A percentile compares a stretch with the other conserved stretches of the same genome.
Evolutionary conservation across 768 basidiomycete species (phyloP).

Genomic region (Lentinula detonsa): DNA sequence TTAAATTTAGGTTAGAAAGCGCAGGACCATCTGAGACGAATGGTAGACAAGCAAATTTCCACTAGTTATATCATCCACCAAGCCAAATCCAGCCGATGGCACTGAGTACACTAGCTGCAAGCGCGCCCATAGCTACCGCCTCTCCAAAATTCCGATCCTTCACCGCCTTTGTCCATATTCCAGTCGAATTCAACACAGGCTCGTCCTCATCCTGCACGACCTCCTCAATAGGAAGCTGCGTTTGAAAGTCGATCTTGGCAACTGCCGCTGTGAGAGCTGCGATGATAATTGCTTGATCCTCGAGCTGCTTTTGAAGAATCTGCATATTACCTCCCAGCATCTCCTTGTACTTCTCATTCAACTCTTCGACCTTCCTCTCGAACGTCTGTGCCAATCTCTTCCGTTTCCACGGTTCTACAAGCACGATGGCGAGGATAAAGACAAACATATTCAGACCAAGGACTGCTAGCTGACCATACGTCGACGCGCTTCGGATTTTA

Average conservation of each 20-base stretch:
- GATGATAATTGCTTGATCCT: constrained; percentile 35
- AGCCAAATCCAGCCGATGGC: constrained; percentile 8
- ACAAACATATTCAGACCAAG: constrained; percentile 85
- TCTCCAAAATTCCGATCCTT: constrained; percentile 7
- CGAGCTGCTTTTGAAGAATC: constrained; percentile 42
- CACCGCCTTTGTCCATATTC: constrained; percentile 3
- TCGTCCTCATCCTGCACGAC: background rate
- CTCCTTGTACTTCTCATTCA: constrained; percentile 48
- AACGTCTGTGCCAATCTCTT: constrained; percentile 81
- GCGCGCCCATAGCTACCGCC: constrained; percentile 5
- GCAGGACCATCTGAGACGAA: too few relatives aligned
- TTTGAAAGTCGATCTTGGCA: background rate
- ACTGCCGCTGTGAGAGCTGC: constrained; percentile 2
- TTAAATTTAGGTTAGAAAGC: too few relatives aligned
- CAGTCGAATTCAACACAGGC: background rate
- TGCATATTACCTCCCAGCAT: constrained; percentile 43
- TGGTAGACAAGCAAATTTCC: too few relatives aligned
- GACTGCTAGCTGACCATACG: constrained; percentile 85
- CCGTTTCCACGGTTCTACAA: constrained; percentile 98
- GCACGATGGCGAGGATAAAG: constrained; percentile 81
- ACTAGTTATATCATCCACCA: background rate
- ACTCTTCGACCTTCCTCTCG: constrained; percentile 73
- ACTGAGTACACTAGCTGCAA: constrained; percentile 7
- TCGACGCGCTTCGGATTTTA: constrained; percentile 93
- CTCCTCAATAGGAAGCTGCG: background rate